Conservation (phyloP, 2,329 filamentous ascomycete genomes). For the Setomelanomma holmii region DNA sequence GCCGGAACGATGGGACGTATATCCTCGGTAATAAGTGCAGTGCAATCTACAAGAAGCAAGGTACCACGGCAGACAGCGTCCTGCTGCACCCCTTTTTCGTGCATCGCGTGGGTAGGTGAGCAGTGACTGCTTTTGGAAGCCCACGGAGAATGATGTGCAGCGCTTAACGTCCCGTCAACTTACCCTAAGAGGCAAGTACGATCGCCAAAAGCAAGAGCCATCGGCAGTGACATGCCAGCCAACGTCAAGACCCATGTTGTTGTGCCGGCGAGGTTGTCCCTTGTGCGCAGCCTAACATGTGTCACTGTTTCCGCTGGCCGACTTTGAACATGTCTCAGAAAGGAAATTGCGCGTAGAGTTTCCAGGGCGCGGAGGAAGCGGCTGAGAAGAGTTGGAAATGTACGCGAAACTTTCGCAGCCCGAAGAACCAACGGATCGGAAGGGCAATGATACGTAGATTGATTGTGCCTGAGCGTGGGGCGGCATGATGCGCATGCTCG, state of each 20-base stretch:
- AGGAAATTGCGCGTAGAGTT: neutral
- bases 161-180: constrained; percentile 18
- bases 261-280: constrained; percentile 19
- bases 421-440: constrained; percentile 1
- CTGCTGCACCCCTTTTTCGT: constrained; percentile 4
- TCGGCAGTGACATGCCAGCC: constrained; percentile 9
- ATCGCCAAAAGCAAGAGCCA: neutral
- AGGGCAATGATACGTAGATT: neutral
- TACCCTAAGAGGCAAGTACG: constrained; percentile 7
- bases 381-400: neutral
- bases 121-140: too few species aligned
- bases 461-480: constrained; percentile 20
- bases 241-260: constrained; percentile 5
- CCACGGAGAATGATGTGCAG: constrained; percentile 9
- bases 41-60: neutral
- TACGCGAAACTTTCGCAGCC: neutral
- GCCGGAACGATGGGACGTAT: neutral
- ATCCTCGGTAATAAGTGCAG: neutral
- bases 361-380: neutral
- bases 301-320: neutral
- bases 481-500: constrained; percentile 25
- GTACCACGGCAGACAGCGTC: neutral
- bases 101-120: neutral
- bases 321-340: neutral
- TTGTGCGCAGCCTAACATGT: constrained; percentile 10